phyloP scores from a whole-genome alignment of 108 stramenopile genomes.

The Cyclotella cryptica region DNA sequence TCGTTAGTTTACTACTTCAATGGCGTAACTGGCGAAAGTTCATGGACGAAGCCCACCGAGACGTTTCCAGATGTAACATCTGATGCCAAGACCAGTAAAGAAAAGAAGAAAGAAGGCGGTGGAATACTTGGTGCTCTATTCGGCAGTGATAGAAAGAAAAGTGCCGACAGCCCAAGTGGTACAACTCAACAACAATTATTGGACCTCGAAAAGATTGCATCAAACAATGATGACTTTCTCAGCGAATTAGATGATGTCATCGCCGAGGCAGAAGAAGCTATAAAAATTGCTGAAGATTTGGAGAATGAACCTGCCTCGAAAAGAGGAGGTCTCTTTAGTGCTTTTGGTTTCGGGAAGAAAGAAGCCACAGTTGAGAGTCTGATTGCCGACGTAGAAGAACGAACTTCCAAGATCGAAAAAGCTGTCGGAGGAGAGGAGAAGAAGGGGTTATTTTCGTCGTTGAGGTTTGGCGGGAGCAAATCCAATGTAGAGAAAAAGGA shows the following conservation, averaged over 20 bases:
- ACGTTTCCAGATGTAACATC: conserved; percentile 68
- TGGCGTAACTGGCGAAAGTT: conserved; percentile 70
- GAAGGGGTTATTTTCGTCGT: conserved; percentile 21
- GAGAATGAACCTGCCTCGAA: conserved; percentile 30
- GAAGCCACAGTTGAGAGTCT: conserved; percentile 29
- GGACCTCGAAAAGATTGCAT: conserved; percentile 11
- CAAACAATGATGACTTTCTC: conserved; percentile 39
- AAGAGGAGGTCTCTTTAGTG: conserved; percentile 20
- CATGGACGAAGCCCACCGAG: conserved; percentile 78
- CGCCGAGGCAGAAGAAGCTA: conserved; percentile 54
- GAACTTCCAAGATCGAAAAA: conserved; percentile 26
- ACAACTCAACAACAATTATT: neutral
- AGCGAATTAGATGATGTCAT: conserved; percentile 42
- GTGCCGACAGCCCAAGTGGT: neutral
- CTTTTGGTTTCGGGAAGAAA: conserved; percentile 28
- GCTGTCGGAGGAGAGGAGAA: conserved; percentile 10
- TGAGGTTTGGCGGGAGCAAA: conserved; percentile 16
- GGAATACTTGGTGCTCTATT: conserved; percentile 36
- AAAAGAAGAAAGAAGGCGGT: conserved; percentile 23
- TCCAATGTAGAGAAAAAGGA: neutral
- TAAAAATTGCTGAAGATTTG: conserved; percentile 53
- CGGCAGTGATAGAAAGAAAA: neutral
- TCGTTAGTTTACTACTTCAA: conserved; percentile 78
- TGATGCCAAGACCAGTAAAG: neutral
- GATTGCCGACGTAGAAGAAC: conserved; percentile 36